Evolutionary conservation across 176 grass and related monocot species (phyloP).

Genomic region (Saccharum officinarum): DNA sequence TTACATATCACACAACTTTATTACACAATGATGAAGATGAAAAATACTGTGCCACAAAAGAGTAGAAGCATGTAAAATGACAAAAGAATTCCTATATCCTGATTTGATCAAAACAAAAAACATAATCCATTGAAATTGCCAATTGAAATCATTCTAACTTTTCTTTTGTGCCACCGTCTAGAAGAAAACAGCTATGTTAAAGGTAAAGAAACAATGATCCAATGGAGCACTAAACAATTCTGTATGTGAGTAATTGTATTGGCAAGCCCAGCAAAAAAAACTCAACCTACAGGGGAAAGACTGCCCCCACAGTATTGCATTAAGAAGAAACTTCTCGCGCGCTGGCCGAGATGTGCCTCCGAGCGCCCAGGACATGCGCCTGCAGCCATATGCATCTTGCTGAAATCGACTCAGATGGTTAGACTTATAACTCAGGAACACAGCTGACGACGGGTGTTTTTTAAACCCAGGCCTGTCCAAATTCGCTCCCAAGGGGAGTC

Average conservation of each 20-base stretch:
- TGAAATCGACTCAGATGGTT: not conserved
- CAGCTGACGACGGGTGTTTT: not conserved
- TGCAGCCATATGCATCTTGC: not conserved
- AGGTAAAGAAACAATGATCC: conserved; percentile 12
- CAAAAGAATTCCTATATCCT: not conserved
- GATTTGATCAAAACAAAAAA: not conserved
- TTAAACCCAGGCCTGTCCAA: not conserved
- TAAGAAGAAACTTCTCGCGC: not conserved
- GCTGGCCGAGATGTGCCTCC: not conserved
- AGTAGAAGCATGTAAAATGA: not conserved
- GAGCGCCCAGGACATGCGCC: not conserved
- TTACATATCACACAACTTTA: not conserved
- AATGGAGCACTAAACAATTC: not conserved
- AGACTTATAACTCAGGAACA: not conserved
- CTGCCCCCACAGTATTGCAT: not conserved
- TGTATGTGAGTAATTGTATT: not conserved
- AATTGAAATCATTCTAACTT: not conserved
- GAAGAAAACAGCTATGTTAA: not conserved
- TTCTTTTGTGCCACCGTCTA: not conserved
- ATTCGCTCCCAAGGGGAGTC: not conserved
- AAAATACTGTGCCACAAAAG: not conserved
- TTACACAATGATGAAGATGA: not conserved
- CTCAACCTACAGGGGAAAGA: not conserved
- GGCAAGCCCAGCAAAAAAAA: not conserved
- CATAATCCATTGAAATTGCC: not conserved